Conservation (phyloP, 306 rosid species). For the Corylus americana region DNA sequence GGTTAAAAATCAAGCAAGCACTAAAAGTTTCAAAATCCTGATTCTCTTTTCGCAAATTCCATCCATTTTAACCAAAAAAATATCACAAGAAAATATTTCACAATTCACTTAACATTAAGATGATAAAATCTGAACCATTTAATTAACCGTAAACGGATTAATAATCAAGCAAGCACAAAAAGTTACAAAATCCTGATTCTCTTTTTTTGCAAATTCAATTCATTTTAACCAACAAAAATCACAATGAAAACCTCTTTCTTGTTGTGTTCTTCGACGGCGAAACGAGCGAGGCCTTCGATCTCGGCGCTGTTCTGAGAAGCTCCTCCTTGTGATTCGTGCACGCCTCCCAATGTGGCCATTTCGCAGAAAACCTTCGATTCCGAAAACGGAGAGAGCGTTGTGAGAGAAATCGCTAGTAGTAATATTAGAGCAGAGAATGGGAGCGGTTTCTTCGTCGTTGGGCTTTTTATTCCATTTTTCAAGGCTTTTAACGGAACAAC, state of each 20-base stretch:
- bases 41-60: not conserved
- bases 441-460: not conserved
- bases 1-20: not conserved
- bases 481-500: not conserved
- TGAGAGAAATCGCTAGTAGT: not conserved
- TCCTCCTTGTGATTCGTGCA: conserved; percentile 36
- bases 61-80: not conserved
- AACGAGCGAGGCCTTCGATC: conserved; percentile 63
- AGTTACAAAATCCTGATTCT: not conserved
- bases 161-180: not conserved
- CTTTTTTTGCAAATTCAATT: not conserved
- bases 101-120: too few relatives aligned
- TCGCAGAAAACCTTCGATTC: not conserved
- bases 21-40: not conserved
- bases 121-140: too few relatives aligned
- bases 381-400: conserved; percentile 8
- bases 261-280: conserved; percentile 83
- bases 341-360: conserved; percentile 60
- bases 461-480: not conserved
- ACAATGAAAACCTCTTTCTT: conserved; percentile 50
- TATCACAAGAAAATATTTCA: not conserved
- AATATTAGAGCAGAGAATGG: conserved; percentile 2
- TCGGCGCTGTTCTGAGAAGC: conserved; percentile 53
- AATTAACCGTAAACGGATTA: too few relatives aligned
- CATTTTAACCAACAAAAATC: not conserved